Conservation (phyloP, 495 filamentous ascomycete genomes). For the Penicillium atrosanguineum region DNA sequence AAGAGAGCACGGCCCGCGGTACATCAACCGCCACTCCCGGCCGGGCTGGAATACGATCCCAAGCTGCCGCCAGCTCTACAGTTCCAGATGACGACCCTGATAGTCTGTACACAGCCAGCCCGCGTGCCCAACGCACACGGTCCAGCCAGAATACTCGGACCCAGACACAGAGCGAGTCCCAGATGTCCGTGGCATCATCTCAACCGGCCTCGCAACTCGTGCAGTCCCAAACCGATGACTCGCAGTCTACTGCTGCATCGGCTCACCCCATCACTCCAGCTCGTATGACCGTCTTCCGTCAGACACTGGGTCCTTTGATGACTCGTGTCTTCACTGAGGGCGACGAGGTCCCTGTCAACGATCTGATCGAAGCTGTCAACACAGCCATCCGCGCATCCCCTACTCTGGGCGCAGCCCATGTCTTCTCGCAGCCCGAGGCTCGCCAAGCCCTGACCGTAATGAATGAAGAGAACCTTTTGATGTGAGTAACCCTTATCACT, state of each 20-base stretch:
- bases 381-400: constrained; percentile 48
- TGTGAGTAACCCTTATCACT: constrained; percentile 59
- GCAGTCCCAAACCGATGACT: constrained; percentile 54
- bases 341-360: constrained; percentile 72
- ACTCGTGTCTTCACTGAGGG: constrained; percentile 69
- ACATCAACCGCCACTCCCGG: constrained; percentile 38
- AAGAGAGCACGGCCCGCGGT: constrained; percentile 27
- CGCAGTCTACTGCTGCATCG: constrained; percentile 41
- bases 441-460: constrained; percentile 71
- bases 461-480: constrained; percentile 83
- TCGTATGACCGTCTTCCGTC: constrained; percentile 72
- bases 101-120: constrained; percentile 57
- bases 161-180: constrained; percentile 49
- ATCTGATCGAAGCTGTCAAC: constrained; percentile 80
- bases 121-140: constrained; percentile 47
- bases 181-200: constrained; percentile 66
- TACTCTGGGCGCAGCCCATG: constrained; percentile 37
- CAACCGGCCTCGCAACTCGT: constrained; percentile 64
- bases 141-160: constrained; percentile 39
- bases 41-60: constrained; percentile 41
- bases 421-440: constrained; percentile 72
- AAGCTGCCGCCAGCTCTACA: constrained; percentile 35
- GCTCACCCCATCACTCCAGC: constrained; percentile 54
- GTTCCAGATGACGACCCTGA: constrained; percentile 37
- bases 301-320: constrained; percentile 74